Percentiles rank a stretch among this genome's conserved stretches.
These are phyloP conservation scores for Mesotaenium endlicherianum DNA, from an alignment of 139 green algal genomes.

Conservation along the genomic window DNA sequence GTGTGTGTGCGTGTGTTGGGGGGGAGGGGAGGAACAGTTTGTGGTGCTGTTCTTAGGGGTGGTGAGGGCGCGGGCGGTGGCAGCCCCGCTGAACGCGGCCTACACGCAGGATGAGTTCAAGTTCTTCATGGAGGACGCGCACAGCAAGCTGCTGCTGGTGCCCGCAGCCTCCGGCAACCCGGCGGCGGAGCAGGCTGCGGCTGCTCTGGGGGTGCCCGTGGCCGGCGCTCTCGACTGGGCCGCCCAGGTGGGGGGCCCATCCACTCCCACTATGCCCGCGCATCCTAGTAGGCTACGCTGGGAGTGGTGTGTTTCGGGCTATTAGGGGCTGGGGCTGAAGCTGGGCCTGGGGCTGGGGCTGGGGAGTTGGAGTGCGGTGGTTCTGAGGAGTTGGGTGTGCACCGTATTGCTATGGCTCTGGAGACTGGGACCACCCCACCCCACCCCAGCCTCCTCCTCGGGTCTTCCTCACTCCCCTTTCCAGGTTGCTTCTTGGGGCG, in stretches of 20 bases:
- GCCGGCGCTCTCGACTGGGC: not conserved
- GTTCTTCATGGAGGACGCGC: constrained; percentile 49
- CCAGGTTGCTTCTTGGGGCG: not conserved
- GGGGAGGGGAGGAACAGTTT: no score
- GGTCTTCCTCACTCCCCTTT: not conserved
- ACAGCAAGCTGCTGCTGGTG: constrained; percentile 14
- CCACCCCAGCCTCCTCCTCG: not conserved
- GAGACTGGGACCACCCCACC: no score
- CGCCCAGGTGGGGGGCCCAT: no score
- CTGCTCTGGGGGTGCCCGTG: constrained; percentile 18
- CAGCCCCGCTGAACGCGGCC: constrained; percentile 44
- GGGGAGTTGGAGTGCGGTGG: no score
- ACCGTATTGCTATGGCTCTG: no score
- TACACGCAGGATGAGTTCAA: constrained; percentile 52
- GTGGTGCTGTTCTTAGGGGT: constrained; percentile 44
- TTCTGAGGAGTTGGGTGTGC: no score
- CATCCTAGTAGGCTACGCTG: no score
- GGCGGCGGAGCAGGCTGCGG: constrained; percentile 10
- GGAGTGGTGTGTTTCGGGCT: no score
- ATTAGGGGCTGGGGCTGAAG: no score
- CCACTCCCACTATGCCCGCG: no score
- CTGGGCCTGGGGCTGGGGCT: no score
- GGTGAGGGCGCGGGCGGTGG: constrained; percentile 6
- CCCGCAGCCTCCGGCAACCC: not conserved
- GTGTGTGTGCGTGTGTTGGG: no score